Evolutionary conservation across 495 filamentous ascomycete species (phyloP).

Genomic region (Penicillium canescens): DNA sequence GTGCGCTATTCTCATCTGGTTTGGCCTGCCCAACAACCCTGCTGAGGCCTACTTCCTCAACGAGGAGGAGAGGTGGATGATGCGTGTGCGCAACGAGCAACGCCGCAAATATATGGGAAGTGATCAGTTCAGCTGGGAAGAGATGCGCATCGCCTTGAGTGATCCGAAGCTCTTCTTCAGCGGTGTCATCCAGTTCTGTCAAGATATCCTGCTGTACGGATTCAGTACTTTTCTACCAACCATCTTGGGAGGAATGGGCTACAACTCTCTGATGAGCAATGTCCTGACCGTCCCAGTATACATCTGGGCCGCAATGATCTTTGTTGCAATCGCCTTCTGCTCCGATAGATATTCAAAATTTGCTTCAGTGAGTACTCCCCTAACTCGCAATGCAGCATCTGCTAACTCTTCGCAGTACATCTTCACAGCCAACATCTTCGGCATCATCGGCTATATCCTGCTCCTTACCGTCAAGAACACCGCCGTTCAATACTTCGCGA

Average conservation of each 20-base stretch:
- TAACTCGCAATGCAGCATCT: neutral
- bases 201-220: constrained; percentile 58
- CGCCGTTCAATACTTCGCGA: constrained; percentile 55
- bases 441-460: constrained; percentile 53
- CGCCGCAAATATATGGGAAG: constrained; percentile 45
- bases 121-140: constrained; percentile 52
- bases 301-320: constrained; percentile 42
- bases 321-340: constrained; percentile 40
- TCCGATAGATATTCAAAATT: constrained; percentile 42
- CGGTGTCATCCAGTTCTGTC: constrained; percentile 50
- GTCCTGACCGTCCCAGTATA: constrained; percentile 49
- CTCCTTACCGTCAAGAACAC: constrained; percentile 40
- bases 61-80: constrained; percentile 51
- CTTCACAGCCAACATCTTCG: constrained; percentile 43
- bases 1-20: constrained; percentile 52
- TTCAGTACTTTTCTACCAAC: constrained; percentile 61
- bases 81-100: constrained; percentile 46
- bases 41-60: constrained; percentile 52
- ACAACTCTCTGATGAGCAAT: constrained; percentile 47
- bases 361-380: constrained; percentile 25
- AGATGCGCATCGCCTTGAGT: constrained; percentile 44
- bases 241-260: constrained; percentile 54
- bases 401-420: constrained; percentile 30
- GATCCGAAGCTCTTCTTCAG: constrained; percentile 45
- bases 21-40: constrained; percentile 58